Conservation (phyloP, 75 land plant genomes). For the Pinus tabuliformis region DNA sequence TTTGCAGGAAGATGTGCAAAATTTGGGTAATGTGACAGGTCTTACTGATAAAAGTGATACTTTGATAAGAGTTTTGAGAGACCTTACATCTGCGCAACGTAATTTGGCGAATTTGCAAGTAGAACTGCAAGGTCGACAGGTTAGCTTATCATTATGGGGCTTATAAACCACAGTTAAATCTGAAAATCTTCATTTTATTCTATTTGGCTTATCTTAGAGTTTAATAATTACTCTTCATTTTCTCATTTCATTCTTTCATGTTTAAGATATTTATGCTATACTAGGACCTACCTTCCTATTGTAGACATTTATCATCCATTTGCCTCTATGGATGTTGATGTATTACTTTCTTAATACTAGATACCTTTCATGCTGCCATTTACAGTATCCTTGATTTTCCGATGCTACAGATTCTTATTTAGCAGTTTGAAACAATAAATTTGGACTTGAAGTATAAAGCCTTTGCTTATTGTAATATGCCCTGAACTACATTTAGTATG, state of each 20-base stretch:
- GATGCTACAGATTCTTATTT: not conserved
- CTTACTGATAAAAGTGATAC: slow-evolving; percentile 63
- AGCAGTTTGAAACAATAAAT: not conserved
- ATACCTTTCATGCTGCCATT: not conserved
- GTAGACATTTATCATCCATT: not conserved
- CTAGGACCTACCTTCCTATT: not conserved
- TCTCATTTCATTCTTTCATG: not conserved
- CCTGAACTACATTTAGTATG: not conserved
- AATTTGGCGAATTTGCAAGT: slow-evolving; percentile 91
- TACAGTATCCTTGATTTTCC: not conserved
- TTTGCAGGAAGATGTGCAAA: slow-evolving; percentile 41
- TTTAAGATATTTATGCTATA: not conserved
- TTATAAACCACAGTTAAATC: not conserved
- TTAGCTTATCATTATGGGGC: slow-evolving; percentile 15
- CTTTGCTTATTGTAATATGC: not conserved
- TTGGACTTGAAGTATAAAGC: not conserved
- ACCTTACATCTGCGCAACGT: slow-evolving; percentile 76
- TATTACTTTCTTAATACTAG: not conserved
- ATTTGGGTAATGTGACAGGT: slow-evolving; percentile 15
- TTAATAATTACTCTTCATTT: not conserved
- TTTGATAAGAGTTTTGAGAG: slow-evolving; percentile 70
- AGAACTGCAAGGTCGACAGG: slow-evolving; percentile 99
- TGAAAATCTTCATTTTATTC: not conserved
- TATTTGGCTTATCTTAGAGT: not conserved
- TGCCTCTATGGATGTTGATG: not conserved